Conservation (phyloP, 495 filamentous ascomycete genomes). For the Penicillium verhagenii region DNA sequence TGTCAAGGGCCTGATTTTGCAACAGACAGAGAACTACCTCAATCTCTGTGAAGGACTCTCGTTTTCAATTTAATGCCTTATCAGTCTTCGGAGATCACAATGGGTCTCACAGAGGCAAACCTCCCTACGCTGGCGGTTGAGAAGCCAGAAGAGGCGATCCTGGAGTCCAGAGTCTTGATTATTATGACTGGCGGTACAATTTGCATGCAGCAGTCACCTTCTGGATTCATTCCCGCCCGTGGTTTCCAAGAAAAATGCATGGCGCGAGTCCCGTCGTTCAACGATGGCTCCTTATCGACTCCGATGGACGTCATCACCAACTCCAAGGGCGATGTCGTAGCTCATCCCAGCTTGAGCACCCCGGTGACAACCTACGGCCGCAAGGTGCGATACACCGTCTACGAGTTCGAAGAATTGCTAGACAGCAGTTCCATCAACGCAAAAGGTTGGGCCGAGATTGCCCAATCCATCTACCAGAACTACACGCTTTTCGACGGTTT, state of each 20-base stretch:
- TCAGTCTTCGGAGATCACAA: slow-evolving; percentile 9
- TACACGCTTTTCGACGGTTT: slow-evolving; percentile 93
- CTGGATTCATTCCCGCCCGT: slow-evolving; percentile 67
- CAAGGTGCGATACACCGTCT: slow-evolving; percentile 79
- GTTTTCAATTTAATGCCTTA: not conserved
- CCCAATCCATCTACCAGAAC: slow-evolving; percentile 65
- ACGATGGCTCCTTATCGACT: slow-evolving; percentile 68
- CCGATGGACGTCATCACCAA: slow-evolving; percentile 55
- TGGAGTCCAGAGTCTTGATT: slow-evolving; percentile 80
- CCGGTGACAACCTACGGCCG: slow-evolving; percentile 78
- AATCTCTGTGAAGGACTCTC: not conserved
- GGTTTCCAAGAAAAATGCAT: slow-evolving; percentile 84
- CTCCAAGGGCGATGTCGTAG: slow-evolving; percentile 38
- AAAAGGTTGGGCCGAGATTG: slow-evolving; percentile 87
- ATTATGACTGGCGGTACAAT: slow-evolving; percentile 97
- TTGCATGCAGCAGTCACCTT: slow-evolving; percentile 76
- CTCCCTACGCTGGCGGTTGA: slow-evolving; percentile 26
- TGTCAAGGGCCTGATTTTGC: not conserved
- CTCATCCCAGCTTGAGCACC: slow-evolving; percentile 66
- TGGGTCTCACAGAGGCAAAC: slow-evolving; percentile 22
- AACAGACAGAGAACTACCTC: not conserved
- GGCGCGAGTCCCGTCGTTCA: slow-evolving; percentile 82
- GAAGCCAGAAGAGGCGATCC: slow-evolving; percentile 26
- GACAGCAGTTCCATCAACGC: slow-evolving; percentile 93
- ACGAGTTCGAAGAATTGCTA: slow-evolving; percentile 83